Base-by-base conservation (phyloP, 164 flowering plant genomes). In the Dillenia turbinata region DNA sequence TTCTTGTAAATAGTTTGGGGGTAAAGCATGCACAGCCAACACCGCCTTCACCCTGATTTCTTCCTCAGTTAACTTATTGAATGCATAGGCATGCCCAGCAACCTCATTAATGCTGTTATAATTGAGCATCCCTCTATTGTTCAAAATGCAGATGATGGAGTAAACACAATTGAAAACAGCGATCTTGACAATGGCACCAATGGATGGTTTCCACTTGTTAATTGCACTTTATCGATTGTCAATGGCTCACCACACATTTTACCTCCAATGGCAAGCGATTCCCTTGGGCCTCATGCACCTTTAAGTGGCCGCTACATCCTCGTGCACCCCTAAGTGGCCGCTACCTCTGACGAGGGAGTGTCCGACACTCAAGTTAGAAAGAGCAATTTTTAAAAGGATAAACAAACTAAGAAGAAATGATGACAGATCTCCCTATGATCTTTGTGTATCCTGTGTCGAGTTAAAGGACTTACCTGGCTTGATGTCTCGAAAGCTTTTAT, bases 201-300 rank as follows among this genome's bases (percentile, higher is more conserved):
- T 65, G 82, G 88, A 13, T 94, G 97, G 97, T 89, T 82, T 73
- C 74, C 93, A 11, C 95, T 91, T 52, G 99, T 97, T 40, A 84
- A 76, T 67, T 94, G 99, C 74, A 82, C 75, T 26, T 65, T 94
- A 45, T 74, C 78, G 52, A 79, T 85, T 52, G 77, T 60, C 33
- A 74, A 64, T 57, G 97, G 99, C 19, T 83, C 99, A 44, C 97
- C 99, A 5, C 93, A 63, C 64, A 71, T 89, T 56, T 74, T 87
- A 66, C 97, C 99, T 67, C 86, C 93, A 56, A 84, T 81, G 87
- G 98, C 98, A 48, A 75, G 83, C 68, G 97, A 82, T 12, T 77
- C 91, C 59, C 87, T 93, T 24, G 98, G 96, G 57, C 70, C 79
- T 52, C 82, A 83, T 65, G 83, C 77, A 54, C 89, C 92, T 63